Percentiles rank a stretch among this genome's conserved stretches.
phyloP scores from a whole-genome alignment of 805 yeast species.

The Candida wancherniae region DNA sequence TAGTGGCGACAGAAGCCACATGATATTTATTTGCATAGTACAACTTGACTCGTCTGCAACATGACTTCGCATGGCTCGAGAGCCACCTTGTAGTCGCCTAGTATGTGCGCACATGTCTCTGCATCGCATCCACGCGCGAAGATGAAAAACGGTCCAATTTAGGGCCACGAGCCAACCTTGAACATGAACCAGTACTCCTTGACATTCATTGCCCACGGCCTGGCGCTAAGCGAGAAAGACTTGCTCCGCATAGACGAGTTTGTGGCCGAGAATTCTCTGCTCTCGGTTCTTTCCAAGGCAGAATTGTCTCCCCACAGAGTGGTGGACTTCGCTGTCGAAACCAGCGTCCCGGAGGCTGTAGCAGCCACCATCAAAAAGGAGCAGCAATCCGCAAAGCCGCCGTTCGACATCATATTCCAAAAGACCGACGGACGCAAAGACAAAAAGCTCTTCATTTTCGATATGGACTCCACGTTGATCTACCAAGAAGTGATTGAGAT shows the following conservation, averaged over 20 bases:
- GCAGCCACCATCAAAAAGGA: constrained; percentile 9
- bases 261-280: constrained; percentile 9
- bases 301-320: constrained; percentile 16
- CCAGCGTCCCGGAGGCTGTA: constrained; percentile 13
- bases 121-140: no score
- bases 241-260: constrained; percentile 8
- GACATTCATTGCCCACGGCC: constrained; percentile 16
- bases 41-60: no score
- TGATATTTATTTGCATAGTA: no score
- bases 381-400: constrained; percentile 3
- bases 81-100: no score
- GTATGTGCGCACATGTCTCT: no score
- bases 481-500: constrained; percentile 95
- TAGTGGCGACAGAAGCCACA: no score
- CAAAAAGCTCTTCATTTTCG: constrained; percentile 75
- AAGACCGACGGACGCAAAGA: constrained; percentile 18
- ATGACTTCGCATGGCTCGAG: no score
- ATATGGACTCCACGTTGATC: constrained; percentile 96
- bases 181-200: no score
- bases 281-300: constrained; percentile 9
- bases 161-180: no score
- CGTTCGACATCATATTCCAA: constrained; percentile 34
- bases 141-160: no score
- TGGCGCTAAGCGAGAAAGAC: constrained; percentile 8
- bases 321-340: constrained; percentile 15